Evolutionary conservation across 306 rosid genomes (phyloP), one percentile per base, ranked within the genome.

Genomic region (Begonia fuchsioides): DNA sequence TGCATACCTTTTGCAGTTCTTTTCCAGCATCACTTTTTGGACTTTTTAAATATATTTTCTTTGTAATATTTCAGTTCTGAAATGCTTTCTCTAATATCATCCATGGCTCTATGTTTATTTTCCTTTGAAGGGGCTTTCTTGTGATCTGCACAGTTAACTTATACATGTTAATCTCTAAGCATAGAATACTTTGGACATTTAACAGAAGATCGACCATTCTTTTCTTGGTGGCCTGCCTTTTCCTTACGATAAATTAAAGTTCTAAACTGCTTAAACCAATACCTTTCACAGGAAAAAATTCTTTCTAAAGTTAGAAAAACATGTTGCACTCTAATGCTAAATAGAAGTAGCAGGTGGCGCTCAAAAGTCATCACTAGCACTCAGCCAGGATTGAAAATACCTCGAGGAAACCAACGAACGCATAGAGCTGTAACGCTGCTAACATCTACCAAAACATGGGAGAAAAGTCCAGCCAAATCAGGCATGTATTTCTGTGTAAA

Each of bases 401-500:
- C 98, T 70, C 6, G 69, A 3, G 94, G 98, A 69, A 63, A 90
- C 98, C 98, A 90, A 60, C 95, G 98, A 43, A 68, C 32, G 68
- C 87, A 90, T 14, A 90, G 76, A 54, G 85, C 87, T 59, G 68
- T 81, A 66, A 90, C 63, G 26, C 98, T 90, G 66, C 98, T 90
- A 64, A 90, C 98, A 60, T 90, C 98, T 38, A 90, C 98, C 47
- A 90, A 57, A 51, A 90, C 97, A 45, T 90, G 98, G 53, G 98
- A 63, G 77, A 90, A 90, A 65, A 85, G 84, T 54, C 72, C 68
- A 32, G 94, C 94, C 73, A 90, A 75, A 47, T 81, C 90, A 40
- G 95, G 95, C 98, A 90, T 84, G 69, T 85, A 81, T 76, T 90
- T 90, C 98, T 90, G 94, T 66, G 39, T 59, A n/a, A 62, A 52